Base-by-base conservation (phyloP, 768 basidiomycete species). In the Termitomyces sp. region DNA sequence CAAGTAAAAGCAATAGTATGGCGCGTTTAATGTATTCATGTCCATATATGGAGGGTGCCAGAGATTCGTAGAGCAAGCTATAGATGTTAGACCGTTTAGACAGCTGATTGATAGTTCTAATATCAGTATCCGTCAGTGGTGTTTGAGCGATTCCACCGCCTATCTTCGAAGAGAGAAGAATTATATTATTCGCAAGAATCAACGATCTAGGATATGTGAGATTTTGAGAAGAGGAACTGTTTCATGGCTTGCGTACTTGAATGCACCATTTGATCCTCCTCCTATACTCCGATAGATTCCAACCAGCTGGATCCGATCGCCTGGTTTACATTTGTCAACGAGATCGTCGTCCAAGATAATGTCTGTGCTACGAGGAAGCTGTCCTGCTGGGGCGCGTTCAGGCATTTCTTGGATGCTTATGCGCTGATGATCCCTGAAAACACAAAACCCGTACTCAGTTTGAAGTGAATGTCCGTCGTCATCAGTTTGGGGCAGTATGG, bases 371-470 rank as follows among this genome's bases (percentile, higher is more conserved):
- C 97, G 82, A 46, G 97, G 97, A 29, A 99, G 79, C 71, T 98
- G 96, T 29, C 97, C 97, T 44, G 97, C 91, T 26, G 97, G 97
- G 14, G 97, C 95, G 24, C 97, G 86, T 73, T 99, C 97, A 3
- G 97, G 97, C 96, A 99, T 98, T 69, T 99, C 97, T 75, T 99
- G 97, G 61, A 99, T 98, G 71, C 87, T 94, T 68, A 98, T 92
- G 62, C 94, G 86, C 72, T 99, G 97, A 72, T 98, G 93, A 73
- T 99, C 97, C 56, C 92, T 80, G 77, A 97, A 99, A 8, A 90
- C 83, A 68, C 90, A 92, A 61, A 88, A 78, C 5, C 97, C 97
- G 68, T 86, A 98, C 74, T 99, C 97, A 63, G 87, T 97, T 71
- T 94, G 84, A 49, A 99, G 76, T 22, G 84, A 77, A 66, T 86